Evolutionary conservation across 495 filamentous ascomycete species (phyloP).

Genomic region (Hypoxylon lienhwacheense): DNA sequence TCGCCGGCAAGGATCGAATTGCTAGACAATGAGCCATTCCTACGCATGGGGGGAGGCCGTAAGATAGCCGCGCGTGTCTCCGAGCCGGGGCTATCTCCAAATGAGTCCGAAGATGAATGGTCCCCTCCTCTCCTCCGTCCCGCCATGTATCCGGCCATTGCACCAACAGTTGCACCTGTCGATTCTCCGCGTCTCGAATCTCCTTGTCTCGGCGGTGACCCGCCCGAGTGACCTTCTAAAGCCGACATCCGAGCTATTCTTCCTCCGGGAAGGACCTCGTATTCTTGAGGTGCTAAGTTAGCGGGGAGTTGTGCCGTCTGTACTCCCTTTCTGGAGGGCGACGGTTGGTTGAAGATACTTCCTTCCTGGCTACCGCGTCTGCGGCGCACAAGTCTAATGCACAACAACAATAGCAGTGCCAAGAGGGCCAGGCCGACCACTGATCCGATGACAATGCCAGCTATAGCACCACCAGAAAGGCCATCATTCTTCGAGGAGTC

Average conservation of each 20-base stretch:
- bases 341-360: conserved; percentile 82
- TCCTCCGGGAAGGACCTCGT: conserved; percentile 79
- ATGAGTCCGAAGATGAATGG: conserved; percentile 79
- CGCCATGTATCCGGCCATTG: conserved; percentile 43
- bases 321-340: conserved; percentile 66
- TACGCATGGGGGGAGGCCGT: conserved; percentile 64
- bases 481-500: conserved; percentile 42
- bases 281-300: conserved; percentile 56
- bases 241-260: conserved; percentile 96
- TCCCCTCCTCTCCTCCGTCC: conserved; percentile 62
- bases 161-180: conserved; percentile 41
- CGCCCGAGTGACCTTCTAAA: conserved; percentile 69
- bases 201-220: conserved; percentile 57
- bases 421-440: conserved; percentile 72
- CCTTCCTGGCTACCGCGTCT: conserved; percentile 62
- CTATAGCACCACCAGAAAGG: conserved; percentile 82
- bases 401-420: conserved; percentile 61
- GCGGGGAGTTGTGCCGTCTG: conserved; percentile 40
- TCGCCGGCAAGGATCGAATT: conserved; percentile 71
- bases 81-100: conserved; percentile 76
- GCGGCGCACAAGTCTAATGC: conserved; percentile 61
- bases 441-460: conserved; percentile 85
- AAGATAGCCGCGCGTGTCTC: conserved; percentile 59
- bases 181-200: conserved; percentile 37
- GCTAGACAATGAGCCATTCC: conserved; percentile 89